Base-by-base conservation (phyloP, 257 asterid genomes). In the Capsicum pubescens region DNA sequence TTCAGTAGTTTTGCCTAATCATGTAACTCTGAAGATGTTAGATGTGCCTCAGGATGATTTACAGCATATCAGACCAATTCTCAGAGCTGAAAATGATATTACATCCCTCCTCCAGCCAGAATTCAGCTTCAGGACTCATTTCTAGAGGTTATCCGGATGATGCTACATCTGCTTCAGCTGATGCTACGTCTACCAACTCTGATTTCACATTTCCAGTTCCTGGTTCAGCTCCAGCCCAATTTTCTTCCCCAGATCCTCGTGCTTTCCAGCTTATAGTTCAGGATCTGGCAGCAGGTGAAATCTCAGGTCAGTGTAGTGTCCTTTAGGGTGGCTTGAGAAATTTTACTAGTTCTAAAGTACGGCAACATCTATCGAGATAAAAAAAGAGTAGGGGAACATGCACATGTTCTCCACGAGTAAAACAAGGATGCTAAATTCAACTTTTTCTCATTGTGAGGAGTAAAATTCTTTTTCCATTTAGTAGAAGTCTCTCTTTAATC, bases 31-130 rank as follows among this genome's bases (percentile, higher is more conserved):
- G 82, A 54, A 77, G 3, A 54, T 77, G 48, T 54, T 77, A 54
- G 32, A 54, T 93, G 96, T 92, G 98, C 98, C 90, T 92, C 99
- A 97, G 99, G 99, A 97, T 97, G 99, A 91, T 95, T 88, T 92
- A 91, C 98, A 97, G 92, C 97, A 95, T 97, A 93, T 95, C 99
- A 64, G 99, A 97, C 67, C 98, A 90, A 89, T 95, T 97, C 87
- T 93, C 97, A 88, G 99, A 95, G 95, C 96, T 97, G 89, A 93
- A 95, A 89, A 90, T 95, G 98, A 90, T 93, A 87, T 92, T 97
- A 83, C 89, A 92, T 87, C 89, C 96, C 80, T 89, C 98, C 77
- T 89, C 94, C 87, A 88, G 89, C 89, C 88, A 88, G 86, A 90
- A 90, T 91, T 90, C 98, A 86, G 89, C 96, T 86, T 90, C 94